Percentiles rank a stretch among this genome's conserved stretches.
phyloP scores from a whole-genome alignment of 176 grass and related monocot genomes.

The Dactylis glomerata region DNA sequence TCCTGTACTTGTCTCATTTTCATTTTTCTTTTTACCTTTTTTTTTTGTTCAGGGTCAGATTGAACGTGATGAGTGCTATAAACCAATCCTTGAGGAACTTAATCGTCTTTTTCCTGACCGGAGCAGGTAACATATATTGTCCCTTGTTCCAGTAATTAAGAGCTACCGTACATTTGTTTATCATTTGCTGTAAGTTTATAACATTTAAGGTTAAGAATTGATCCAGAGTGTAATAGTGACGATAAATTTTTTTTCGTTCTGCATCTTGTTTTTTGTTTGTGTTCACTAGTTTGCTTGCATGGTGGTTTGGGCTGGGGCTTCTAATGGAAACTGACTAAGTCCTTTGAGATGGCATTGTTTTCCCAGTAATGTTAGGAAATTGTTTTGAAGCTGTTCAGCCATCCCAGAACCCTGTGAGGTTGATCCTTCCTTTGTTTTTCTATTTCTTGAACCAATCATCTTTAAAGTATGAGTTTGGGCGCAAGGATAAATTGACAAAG shows the following conservation, averaged over 20 bases:
- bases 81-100: constrained; percentile 89
- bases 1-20: background rate
- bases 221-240: background rate
- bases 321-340: background rate
- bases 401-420: constrained; percentile 17
- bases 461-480: constrained; percentile 1
- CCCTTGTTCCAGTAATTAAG: constrained; percentile 14
- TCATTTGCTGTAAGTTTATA: background rate
- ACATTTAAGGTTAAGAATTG: background rate
- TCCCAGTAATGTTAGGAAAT: background rate
- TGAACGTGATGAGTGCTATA: constrained; percentile 93
- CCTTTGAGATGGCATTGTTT: constrained; percentile 3
- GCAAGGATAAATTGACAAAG: background rate
- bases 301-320: background rate
- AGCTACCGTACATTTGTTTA: background rate
- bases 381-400: background rate
- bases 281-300: constrained; percentile 9
- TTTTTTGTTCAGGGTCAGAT: constrained; percentile 71
- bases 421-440: background rate
- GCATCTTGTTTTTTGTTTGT: constrained; percentile 7
- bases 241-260: background rate
- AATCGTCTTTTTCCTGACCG: constrained; percentile 79
- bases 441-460: background rate
- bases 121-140: constrained; percentile 41
- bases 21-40: constrained; percentile 21